Conservation (phyloP, 2,329 filamentous ascomycete species). For the Immersiporthe knoxdaviesiana region DNA sequence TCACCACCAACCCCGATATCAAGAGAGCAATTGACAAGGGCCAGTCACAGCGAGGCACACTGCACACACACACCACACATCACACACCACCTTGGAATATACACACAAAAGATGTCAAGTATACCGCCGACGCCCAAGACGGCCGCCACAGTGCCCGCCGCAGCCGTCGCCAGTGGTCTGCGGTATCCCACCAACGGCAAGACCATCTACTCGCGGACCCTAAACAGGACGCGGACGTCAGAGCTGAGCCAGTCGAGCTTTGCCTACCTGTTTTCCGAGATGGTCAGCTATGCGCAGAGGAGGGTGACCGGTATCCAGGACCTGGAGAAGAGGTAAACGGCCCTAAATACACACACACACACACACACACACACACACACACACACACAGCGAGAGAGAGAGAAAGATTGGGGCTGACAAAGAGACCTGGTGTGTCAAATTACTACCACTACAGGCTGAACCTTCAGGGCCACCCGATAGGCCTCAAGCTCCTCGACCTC, state of each 20-base stretch:
- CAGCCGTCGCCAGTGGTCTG: constrained; percentile 54
- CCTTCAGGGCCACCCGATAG: constrained; percentile 88
- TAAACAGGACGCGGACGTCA: constrained; percentile 85
- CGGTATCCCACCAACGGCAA: constrained; percentile 92
- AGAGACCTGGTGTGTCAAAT: neutral
- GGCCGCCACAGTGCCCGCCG: constrained; percentile 34
- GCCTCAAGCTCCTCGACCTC: constrained; percentile 91
- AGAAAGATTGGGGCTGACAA: neutral
- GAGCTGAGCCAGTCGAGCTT: constrained; percentile 94
- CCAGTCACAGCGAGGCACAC: neutral
- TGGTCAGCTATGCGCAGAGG: constrained; percentile 93
- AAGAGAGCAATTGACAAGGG: constrained; percentile 1
- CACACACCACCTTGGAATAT: neutral
- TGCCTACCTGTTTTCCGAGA: constrained; percentile 93
- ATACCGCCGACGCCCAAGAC: constrained; percentile 54
- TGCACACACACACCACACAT: neutral
- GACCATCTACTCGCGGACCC: constrained; percentile 94
- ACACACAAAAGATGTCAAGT: constrained; percentile 50
- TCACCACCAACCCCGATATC: neutral
- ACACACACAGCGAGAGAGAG: neutral
- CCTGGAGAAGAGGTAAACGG: constrained; percentile 78
- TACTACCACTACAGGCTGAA: constrained; percentile 68
- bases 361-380: neutral
- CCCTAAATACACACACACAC: neutral
- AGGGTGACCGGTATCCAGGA: constrained; percentile 92